Conservation (phyloP, 495 filamentous ascomycete species). For the Cryomyces antarcticus region DNA sequence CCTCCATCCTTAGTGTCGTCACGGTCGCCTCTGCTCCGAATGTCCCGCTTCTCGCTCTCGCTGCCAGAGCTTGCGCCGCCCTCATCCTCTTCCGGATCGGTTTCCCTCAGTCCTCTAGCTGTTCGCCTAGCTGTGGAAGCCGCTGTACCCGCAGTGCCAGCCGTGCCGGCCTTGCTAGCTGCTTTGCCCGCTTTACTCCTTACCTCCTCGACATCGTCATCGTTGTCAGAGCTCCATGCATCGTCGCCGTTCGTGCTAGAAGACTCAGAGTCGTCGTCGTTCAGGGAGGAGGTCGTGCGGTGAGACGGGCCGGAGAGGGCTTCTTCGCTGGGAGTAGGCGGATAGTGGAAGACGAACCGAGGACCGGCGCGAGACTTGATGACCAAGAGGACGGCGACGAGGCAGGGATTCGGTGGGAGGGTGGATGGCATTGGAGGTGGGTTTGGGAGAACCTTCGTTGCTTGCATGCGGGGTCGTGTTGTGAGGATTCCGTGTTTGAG, state of each 20-base stretch:
- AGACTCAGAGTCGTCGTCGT: background rate
- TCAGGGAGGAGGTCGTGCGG: background rate
- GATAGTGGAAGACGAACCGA: constrained; percentile 81
- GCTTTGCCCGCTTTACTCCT: background rate
- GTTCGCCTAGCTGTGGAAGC: background rate
- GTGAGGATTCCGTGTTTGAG: too few relatives aligned
- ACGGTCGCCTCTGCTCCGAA: background rate
- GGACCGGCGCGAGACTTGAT: constrained; percentile 65
- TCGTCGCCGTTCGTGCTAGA: background rate
- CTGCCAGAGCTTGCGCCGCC: background rate
- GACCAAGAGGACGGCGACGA: constrained; percentile 64
- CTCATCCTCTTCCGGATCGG: background rate
- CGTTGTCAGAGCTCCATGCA: background rate
- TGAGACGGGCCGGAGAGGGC: background rate
- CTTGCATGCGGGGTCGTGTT: too few relatives aligned
- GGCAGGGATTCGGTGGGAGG: constrained; percentile 27
- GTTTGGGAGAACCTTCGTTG: too few relatives aligned
- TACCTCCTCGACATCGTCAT: background rate
- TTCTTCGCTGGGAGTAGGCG: constrained; percentile 31
- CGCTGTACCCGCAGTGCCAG: background rate
- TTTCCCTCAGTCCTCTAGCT: background rate
- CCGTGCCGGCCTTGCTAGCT: background rate
- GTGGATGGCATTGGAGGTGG: background rate
- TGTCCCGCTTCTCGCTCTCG: background rate
- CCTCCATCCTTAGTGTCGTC: background rate